Conservation (phyloP, 495 filamentous ascomycete genomes). For the Penicillium robsamsonii region DNA sequence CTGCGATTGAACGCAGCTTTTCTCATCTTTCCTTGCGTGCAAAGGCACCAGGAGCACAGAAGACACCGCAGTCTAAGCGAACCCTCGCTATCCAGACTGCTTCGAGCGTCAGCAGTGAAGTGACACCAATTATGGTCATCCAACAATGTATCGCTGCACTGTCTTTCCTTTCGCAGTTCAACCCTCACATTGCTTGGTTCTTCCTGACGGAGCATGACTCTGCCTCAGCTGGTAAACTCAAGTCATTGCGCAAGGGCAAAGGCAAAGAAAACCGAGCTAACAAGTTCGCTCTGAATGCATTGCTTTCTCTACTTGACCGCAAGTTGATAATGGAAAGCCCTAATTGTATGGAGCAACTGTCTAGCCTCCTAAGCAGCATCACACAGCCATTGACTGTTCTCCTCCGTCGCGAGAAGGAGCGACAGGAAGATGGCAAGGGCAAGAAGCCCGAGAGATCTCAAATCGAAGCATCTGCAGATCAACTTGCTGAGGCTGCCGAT, state of each 20-base stretch:
- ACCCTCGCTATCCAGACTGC: constrained; percentile 57
- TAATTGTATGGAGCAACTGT: constrained; percentile 89
- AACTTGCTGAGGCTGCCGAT: constrained; percentile 26
- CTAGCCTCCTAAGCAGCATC: constrained; percentile 79
- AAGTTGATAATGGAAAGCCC: constrained; percentile 93
- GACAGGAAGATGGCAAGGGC: constrained; percentile 57
- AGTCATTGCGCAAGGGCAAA: constrained; percentile 79
- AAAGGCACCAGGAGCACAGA: constrained; percentile 70
- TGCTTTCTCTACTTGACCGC: constrained; percentile 84
- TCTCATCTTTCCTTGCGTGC: constrained; percentile 86
- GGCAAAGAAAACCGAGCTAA: constrained; percentile 77
- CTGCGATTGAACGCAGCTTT: constrained; percentile 93
- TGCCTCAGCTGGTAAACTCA: constrained; percentile 67
- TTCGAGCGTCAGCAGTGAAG: constrained; percentile 62
- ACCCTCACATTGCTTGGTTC: constrained; percentile 81
- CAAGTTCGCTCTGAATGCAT: constrained; percentile 87
- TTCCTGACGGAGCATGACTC: constrained; percentile 95
- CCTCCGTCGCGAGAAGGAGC: constrained; percentile 80
- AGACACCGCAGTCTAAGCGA: constrained; percentile 76
- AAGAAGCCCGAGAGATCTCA: constrained; percentile 42
- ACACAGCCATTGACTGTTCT: constrained; percentile 82
- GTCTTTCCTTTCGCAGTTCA: constrained; percentile 75
- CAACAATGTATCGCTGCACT: constrained; percentile 89
- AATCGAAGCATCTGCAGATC: constrained; percentile 26
- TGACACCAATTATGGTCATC: constrained; percentile 90